Conservation (phyloP, 331 rosid genomes). For the Phaseolus coccineus region DNA sequence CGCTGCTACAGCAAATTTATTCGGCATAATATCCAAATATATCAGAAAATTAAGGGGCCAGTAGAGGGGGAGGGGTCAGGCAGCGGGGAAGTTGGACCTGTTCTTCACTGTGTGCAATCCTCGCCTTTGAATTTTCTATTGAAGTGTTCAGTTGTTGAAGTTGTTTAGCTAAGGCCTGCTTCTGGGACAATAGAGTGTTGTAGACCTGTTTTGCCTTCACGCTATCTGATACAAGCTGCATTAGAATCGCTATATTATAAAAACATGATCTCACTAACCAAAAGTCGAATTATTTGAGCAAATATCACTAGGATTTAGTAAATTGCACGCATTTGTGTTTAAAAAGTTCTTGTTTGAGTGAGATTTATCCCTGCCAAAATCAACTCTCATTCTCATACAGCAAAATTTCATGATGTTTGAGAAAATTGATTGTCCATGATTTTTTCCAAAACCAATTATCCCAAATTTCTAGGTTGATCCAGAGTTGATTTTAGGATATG, state of each 20-base stretch:
- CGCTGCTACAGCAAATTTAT: slow-evolving; percentile 17
- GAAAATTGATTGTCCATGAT: slow-evolving; percentile 18
- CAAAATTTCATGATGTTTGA: background rate
- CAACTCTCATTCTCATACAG: slow-evolving; percentile 8
- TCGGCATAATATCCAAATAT: slow-evolving; percentile 18
- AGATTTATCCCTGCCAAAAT: slow-evolving; percentile 24
- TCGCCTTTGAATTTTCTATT: slow-evolving; percentile 62
- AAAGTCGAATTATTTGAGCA: slow-evolving; percentile 19
- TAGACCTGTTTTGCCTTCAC: slow-evolving; percentile 89
- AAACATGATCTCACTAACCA: background rate
- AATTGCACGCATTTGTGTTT: slow-evolving; percentile 7
- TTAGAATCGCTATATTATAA: slow-evolving; percentile 38
- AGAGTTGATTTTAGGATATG: slow-evolving; percentile 2
- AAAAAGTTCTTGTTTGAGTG: slow-evolving; percentile 6
- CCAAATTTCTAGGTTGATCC: slow-evolving; percentile 22
- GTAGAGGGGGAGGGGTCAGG: background rate
- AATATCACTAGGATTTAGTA: slow-evolving; percentile 23
- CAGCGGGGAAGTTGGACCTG: slow-evolving; percentile 59
- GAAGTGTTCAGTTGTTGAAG: slow-evolving; percentile 73
- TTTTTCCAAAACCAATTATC: slow-evolving; percentile 16
- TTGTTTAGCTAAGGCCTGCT: slow-evolving; percentile 79
- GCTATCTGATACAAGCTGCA: slow-evolving; percentile 96
- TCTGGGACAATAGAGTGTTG: slow-evolving; percentile 65
- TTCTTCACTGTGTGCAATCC: slow-evolving; percentile 68
- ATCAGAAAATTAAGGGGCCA: background rate